Percentiles rank a stretch among this genome's conserved stretches.
phyloP scores from a whole-genome alignment of 139 green algal species.

The Gonium pectorale region DNA sequence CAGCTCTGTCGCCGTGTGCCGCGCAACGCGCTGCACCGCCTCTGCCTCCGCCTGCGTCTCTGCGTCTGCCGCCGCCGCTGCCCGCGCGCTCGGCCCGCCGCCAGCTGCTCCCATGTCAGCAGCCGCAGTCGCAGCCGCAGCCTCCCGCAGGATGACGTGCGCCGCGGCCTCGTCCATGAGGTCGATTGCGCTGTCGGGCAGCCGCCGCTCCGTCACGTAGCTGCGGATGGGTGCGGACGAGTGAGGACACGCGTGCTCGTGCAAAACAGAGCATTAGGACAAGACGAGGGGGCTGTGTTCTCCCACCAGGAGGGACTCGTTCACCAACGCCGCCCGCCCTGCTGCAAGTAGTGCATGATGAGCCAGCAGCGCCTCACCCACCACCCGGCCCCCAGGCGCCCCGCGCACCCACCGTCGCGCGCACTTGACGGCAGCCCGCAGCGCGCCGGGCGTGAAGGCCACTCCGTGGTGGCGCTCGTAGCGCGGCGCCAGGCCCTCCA shows the following conservation, averaged over 20 bases:
- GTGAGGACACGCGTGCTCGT: too few relatives aligned
- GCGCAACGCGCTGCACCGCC: neutral
- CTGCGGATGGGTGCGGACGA: slow-evolving; percentile 20
- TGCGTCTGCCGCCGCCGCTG: neutral
- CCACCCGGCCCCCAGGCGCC: too few relatives aligned
- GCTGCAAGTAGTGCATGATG: too few relatives aligned
- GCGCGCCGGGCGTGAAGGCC: slow-evolving; percentile 69
- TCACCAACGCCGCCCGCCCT: too few relatives aligned
- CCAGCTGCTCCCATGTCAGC: too few relatives aligned
- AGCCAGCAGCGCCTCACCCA: too few relatives aligned
- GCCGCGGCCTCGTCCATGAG: slow-evolving; percentile 89
- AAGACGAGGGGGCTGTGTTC: too few relatives aligned
- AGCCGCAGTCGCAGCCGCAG: too few relatives aligned
- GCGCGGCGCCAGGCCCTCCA: slow-evolving; percentile 79
- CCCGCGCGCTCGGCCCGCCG: neutral
- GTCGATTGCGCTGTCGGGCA: slow-evolving; percentile 88
- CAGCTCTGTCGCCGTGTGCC: neutral
- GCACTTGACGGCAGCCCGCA: slow-evolving; percentile 74
- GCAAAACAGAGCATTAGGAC: too few relatives aligned
- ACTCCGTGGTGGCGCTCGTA: slow-evolving; percentile 91
- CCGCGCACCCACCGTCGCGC: slow-evolving; percentile 54
- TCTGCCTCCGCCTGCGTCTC: neutral
- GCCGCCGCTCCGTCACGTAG: slow-evolving; percentile 77
- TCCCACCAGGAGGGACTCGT: too few relatives aligned
- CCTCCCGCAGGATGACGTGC: slow-evolving; percentile 47